Evolutionary conservation across 371 early-diverging fungal genomes (phyloP), one percentile per base, ranked within the genome.

Genomic region (Mucor saturninus): DNA sequence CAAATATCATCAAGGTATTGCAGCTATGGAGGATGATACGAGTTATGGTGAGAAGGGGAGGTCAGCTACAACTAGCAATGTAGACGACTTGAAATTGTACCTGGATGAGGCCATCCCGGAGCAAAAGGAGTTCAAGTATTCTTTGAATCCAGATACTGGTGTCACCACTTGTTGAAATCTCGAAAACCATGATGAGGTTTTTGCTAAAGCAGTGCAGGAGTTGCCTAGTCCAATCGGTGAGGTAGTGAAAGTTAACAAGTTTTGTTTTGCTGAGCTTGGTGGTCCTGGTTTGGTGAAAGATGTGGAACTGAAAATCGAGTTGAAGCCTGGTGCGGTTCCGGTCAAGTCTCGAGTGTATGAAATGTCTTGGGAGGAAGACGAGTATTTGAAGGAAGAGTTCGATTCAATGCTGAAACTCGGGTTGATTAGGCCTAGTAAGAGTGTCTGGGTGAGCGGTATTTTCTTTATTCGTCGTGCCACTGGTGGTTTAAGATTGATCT

Each of bases 401-500:
- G 28, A 56, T 2, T 31, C 63, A 0, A 32, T 64, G 45, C 28
- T 71, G 30, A n/a, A 50, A 0, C n/a, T 58, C 5, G 65, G 65
- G 0, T 10, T 62, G 3, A 69, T 72, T 6, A 35, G 38, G 11
- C 56, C 61, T 8, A 32, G 51, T 2, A 43, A 52, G 28, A 54
- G 61, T 4, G 49, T 54, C 8, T 62, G 62, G 66, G 43, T 61
- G 9, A 40, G 66, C 3, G 83, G 80, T 2, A 56, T 77, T 5
- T 59, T 81, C 45, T 80, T 83, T 61, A 76, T 74, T 0, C 62
- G 59, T 28, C 81, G 85, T 62, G 70, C 69, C 31, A 74, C 80
- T 46, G 79, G 79, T 5, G 37, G 59, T 0, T 43, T 75, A 3
- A 56, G 83, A 2, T 40, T 83, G 5, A 74, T 72, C 79, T 54